Evolutionary conservation across 2,329 filamentous ascomycete species (phyloP).

Genomic region (Metarhizium sp.): DNA sequence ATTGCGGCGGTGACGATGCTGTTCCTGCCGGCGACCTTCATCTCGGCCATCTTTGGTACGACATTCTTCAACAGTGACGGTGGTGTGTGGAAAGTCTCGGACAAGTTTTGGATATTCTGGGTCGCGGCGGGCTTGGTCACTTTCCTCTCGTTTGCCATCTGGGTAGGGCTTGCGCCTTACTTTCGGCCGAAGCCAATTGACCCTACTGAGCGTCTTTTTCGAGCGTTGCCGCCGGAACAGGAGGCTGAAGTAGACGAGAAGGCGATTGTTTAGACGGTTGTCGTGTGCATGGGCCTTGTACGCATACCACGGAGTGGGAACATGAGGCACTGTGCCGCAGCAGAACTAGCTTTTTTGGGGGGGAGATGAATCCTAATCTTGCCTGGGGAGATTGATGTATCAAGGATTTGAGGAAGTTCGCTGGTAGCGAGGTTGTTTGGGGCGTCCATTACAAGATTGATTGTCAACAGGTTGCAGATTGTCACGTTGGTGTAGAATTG

Average conservation of each 20-base stretch:
- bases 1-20: conserved; percentile 37
- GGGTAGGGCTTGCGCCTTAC: not conserved
- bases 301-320: not conserved
- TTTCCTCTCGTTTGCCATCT: not conserved
- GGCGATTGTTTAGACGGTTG: not conserved
- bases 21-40: conserved; percentile 43
- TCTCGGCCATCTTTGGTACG: conserved; percentile 37
- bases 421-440: no score
- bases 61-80: conserved; percentile 28
- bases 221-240: not conserved
- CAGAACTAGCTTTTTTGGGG: no score
- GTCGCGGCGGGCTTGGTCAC: conserved; percentile 22
- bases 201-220: not conserved
- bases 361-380: no score
- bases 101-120: conserved; percentile 28
- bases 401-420: no score
- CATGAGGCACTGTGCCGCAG: no score
- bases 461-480: no score
- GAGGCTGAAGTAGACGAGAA: not conserved
- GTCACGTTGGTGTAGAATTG: no score
- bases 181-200: not conserved
- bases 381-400: no score
- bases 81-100: conserved; percentile 18
- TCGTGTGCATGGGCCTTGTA: not conserved
- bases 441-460: no score